phyloP scores from a whole-genome alignment of 2,329 filamentous ascomycete genomes.

The Monosporascus cannonballus region DNA sequence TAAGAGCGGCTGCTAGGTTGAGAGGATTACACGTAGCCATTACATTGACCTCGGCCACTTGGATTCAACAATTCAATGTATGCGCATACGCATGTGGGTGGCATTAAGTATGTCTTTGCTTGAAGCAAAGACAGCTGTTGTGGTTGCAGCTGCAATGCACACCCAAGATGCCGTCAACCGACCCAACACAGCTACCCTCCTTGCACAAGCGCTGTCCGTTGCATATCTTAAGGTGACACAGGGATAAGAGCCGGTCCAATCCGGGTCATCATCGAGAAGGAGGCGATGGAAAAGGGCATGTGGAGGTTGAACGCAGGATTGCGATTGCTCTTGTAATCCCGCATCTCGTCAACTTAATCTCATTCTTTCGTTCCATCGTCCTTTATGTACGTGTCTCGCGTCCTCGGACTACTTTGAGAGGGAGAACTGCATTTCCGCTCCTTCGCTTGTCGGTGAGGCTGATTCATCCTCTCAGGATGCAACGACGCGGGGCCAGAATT shows the following conservation, averaged over 20 bases:
- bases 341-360: neutral
- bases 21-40: constrained; percentile 14
- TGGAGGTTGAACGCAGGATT: neutral
- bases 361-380: neutral
- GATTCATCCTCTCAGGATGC: neutral
- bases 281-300: neutral
- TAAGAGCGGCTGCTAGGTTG: neutral
- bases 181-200: neutral
- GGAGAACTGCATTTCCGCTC: neutral
- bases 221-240: neutral
- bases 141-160: neutral
- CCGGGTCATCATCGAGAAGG: neutral
- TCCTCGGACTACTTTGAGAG: neutral
- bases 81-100: neutral
- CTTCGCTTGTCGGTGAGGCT: too few relatives aligned
- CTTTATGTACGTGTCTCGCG: neutral
- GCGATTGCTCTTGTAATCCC: neutral
- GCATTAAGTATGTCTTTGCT: neutral
- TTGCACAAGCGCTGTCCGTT: neutral
- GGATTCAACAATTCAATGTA: constrained; percentile 11
- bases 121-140: constrained; percentile 4
- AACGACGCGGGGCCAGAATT: neutral
- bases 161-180: neutral
- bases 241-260: neutral
- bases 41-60: constrained; percentile 23